A percentile compares a stretch with the other conserved stretches of the same genome.
Conservation (phyloP, 2,329 filamentous ascomycete species). For the Cercospora nicotianae region DNA sequence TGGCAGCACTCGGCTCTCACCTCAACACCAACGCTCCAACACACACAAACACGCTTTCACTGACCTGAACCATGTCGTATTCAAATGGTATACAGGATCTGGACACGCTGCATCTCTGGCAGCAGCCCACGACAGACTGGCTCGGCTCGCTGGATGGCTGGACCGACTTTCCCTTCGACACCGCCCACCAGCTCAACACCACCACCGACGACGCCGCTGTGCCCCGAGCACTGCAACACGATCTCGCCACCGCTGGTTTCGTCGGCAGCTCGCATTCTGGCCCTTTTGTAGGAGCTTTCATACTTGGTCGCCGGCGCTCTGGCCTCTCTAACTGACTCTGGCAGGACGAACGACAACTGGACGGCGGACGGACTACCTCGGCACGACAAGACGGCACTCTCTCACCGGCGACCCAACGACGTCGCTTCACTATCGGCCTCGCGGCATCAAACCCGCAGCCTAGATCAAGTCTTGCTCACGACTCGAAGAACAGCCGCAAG, state of each 20-base stretch:
- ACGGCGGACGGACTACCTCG: conserved; percentile 9
- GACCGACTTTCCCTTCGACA: conserved; percentile 1
- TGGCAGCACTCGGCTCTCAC: neutral
- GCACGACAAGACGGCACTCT: neutral
- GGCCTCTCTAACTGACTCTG: conserved; percentile 26
- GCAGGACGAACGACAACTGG: conserved; percentile 23
- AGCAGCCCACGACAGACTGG: conserved; percentile 3
- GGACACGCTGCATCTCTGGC: conserved; percentile 14
- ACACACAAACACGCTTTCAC: neutral
- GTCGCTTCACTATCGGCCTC: conserved; percentile 13
- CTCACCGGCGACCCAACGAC: conserved; percentile 11
- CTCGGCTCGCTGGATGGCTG: conserved; percentile 9
- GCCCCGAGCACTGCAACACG: conserved; percentile 22
- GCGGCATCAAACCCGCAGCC: conserved; percentile 6
- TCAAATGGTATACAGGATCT: conserved; percentile 11
- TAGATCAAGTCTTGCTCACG: neutral
- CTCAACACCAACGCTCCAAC: neutral
- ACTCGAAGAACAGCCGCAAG: conserved; percentile 29
- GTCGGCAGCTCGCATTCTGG: conserved; percentile 10
- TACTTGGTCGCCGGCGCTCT: conserved; percentile 16
- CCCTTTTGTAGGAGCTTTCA: conserved; percentile 27
- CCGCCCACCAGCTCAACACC: conserved; percentile 8
- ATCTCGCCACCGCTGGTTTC: conserved; percentile 13
- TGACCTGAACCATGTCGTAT: conserved; percentile 17
- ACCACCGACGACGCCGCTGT: neutral